Percentiles rank a stretch among this genome's conserved stretches.
Evolutionary conservation across 2,329 filamentous ascomycete genomes (phyloP).

Genomic region (Aspergillus tamarii): DNA sequence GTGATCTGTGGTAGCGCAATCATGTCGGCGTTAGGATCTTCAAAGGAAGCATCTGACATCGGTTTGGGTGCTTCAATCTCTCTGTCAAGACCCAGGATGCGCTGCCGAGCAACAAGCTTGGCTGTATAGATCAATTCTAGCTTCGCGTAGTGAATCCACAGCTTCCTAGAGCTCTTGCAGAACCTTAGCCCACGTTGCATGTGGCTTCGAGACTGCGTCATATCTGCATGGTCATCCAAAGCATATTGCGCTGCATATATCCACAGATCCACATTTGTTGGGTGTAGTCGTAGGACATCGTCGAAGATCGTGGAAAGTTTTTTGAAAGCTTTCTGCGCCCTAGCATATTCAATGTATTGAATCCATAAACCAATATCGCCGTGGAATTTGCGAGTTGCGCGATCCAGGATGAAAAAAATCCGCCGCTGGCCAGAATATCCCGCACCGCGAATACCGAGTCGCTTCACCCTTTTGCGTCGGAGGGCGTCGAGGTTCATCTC

Average conservation of each 20-base stretch:
- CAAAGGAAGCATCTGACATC: slow-evolving; percentile 37
- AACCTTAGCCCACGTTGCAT: slow-evolving; percentile 90
- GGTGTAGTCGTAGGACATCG: slow-evolving; percentile 79
- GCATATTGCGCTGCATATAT: slow-evolving; percentile 77
- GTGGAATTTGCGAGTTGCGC: slow-evolving; percentile 81
- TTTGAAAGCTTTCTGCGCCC: slow-evolving; percentile 66
- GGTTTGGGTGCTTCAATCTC: slow-evolving; percentile 42
- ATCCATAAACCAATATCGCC: slow-evolving; percentile 83
- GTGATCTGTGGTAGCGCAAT: slow-evolving; percentile 63
- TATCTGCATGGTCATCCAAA: slow-evolving; percentile 80
- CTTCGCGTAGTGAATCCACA: slow-evolving; percentile 91
- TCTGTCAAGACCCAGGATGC: slow-evolving; percentile 65
- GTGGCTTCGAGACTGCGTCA: slow-evolving; percentile 80
- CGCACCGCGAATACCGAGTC: slow-evolving; percentile 74
- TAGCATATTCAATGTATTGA: slow-evolving; percentile 83
- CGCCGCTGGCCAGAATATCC: slow-evolving; percentile 76
- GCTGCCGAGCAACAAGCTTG: slow-evolving; percentile 75
- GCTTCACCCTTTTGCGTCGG: slow-evolving; percentile 78
- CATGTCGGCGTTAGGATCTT: slow-evolving; percentile 58
- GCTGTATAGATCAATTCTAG: slow-evolving; percentile 91
- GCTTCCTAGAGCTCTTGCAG: slow-evolving; percentile 70
- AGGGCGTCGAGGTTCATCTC: slow-evolving; percentile 72
- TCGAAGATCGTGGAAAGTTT: slow-evolving; percentile 64
- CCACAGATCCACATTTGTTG: slow-evolving; percentile 82
- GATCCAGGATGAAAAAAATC: slow-evolving; percentile 86